Base-by-base conservation (phyloP, 2,329 filamentous ascomycete species). In the Seiridium cupressi region DNA sequence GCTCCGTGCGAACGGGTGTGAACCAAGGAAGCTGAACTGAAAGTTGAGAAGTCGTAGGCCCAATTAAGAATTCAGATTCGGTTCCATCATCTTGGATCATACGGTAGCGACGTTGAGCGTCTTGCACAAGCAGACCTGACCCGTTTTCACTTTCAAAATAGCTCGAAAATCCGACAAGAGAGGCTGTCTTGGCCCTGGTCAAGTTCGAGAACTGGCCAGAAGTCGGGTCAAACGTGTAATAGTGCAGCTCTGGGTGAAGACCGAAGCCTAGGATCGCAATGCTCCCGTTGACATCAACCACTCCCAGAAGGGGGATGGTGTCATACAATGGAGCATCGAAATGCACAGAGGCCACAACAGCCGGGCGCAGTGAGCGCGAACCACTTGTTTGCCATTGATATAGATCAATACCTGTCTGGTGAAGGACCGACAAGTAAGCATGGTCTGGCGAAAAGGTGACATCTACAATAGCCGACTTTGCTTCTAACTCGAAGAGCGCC, bases 401-500 rank as follows among this genome's bases (percentile, higher is more conserved):
- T 0, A 96, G 63, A 36, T 89, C 84, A 32, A 97, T 77, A 1
- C 84, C 85, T 13, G 77, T 71, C 35, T 84, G 80, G 66, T 93
- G 90, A 26, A 97, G 78, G 7, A 96, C 84, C 3, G 88, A 92
- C 70, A 98, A 82, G 6, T 81, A 79, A 1, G 81, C 82, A 54
- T 89, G 88, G 53, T 83, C 81, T 11, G 79, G 80, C 55, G 86
- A 89, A 65, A 97, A 87, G 0, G 89, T 86, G 56, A 95, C 86
- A 75, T 97, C 93, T 18, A 91, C 77, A 3, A 87, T 83, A 57
- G 89, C 87, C 0, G 82, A 82, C 11, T 84, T 78, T 35, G 90
- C 75, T 10, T 78, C 68, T 18, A 97, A 68, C 60, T 96, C 91
- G 65, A 90, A 90, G 63, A 94, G 82, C 13, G 92, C 87, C 93